Percentiles rank a stretch among this genome's conserved stretches.
These are phyloP conservation scores for Ustilago curta DNA, from an alignment of 1,284 basidiomycete genomes.

Conservation along the genomic window DNA sequence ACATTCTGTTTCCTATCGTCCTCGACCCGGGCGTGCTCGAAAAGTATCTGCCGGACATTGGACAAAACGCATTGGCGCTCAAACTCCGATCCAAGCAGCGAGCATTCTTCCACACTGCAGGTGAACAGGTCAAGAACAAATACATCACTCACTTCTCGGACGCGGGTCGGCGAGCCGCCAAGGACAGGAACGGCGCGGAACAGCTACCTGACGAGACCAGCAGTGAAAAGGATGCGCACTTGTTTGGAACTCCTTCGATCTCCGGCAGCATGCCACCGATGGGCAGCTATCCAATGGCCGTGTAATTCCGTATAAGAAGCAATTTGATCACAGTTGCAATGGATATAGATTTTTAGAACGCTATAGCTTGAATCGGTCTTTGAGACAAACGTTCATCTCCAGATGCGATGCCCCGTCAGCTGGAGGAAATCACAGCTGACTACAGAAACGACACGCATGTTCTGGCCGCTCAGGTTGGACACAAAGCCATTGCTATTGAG, in stretches of 20 bases:
- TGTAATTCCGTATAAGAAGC: not conserved
- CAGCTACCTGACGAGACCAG: not conserved
- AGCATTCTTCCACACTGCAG: slow-evolving; percentile 4
- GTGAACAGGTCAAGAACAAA: slow-evolving; percentile 1
- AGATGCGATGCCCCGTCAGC: too few relatives aligned
- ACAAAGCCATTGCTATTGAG: too few relatives aligned
- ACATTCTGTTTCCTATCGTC: slow-evolving; percentile 48
- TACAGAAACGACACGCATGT: too few relatives aligned
- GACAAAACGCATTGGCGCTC: not conserved
- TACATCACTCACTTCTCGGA: slow-evolving; percentile 2
- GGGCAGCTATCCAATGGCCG: not conserved
- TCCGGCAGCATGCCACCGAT: not conserved
- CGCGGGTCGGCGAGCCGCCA: not conserved
- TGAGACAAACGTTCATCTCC: too few relatives aligned
- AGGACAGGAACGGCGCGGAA: not conserved
- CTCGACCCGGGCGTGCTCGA: slow-evolving; percentile 46
- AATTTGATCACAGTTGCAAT: too few relatives aligned
- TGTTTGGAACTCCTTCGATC: not conserved
- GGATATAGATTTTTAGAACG: too few relatives aligned
- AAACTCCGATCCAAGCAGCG: not conserved
- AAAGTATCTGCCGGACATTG: slow-evolving; percentile 3
- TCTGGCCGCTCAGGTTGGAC: too few relatives aligned
- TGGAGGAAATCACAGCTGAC: too few relatives aligned
- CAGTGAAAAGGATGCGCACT: not conserved
- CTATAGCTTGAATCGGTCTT: too few relatives aligned